Evolutionary conservation across 2,329 filamentous ascomycete genomes (phyloP), one percentile per base, ranked within the genome.

Genomic region (Drechmeria coniospora): DNA sequence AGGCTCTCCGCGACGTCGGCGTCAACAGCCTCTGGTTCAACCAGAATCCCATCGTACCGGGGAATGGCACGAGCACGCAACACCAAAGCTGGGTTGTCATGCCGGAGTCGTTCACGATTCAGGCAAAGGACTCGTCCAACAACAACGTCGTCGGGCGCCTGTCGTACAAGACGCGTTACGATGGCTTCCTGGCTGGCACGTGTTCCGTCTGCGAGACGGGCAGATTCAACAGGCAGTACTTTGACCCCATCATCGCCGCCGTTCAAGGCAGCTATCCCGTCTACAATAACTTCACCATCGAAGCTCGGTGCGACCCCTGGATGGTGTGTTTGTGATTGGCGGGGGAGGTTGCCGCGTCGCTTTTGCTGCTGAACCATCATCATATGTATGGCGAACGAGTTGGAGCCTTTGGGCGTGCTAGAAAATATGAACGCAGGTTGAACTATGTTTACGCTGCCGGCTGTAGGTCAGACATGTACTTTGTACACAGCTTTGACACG

Each of bases 11-110:
- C 11, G 51, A 56, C 21, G 40, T 55, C 19, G 53, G 53, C 6
- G 31, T 52, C 26, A 52, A 47, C 34, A 56, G 53, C 36, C 42
- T 53, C 21, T 51, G 50, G 45, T 56, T 56, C 38, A 56, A 52
- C 29, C 51, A 56, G 31, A 56, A 51, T 21, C 53, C 53, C 8
- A 34, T 39, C n/a, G 38, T 56, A 9, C 53, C 53, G 11, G 43
- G 45, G 4, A 44, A 43, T 29, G 43, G 39, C 16, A 43, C 42
- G 30, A 46, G 44, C 28, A 28, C 38, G 1, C 44, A 49, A 9
- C 35, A 37, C 2, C 28, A 42, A 4, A 50, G 41, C 31, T 56
- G 53, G 53, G 51, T 56, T 5, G 44, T 56, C 21, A 54, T 56
- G 50, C 53, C 53, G 0, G 51, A 56, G 28, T 40, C 49, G 1